Conservation (phyloP, 78 protist genomes). For the Cavenderia fasciculata region DNA sequence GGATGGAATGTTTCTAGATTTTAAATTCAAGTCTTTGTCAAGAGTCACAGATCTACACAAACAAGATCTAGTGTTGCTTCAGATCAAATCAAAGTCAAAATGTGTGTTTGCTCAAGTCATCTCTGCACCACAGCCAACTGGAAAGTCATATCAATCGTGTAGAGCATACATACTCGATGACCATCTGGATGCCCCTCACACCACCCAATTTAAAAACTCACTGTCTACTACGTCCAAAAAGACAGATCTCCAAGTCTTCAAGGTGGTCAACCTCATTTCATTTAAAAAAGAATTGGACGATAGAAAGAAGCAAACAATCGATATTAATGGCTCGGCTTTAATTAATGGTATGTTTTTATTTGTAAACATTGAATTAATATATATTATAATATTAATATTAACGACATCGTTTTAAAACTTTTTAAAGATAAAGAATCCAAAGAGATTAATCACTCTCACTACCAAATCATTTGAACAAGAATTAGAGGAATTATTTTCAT, state of each 20-base stretch:
- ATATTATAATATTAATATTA: background rate
- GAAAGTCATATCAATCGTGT: background rate
- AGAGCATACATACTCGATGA: too few species aligned
- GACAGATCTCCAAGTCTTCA: background rate
- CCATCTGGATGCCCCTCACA: background rate
- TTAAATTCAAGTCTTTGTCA: too few species aligned
- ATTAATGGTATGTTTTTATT: conserved; percentile 31
- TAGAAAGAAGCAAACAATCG: background rate
- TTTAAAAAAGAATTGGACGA: conserved; percentile 29
- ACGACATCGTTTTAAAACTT: too few species aligned
- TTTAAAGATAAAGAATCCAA: conserved; percentile 9
- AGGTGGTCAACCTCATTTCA: conserved; percentile 27
- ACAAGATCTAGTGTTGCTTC: background rate
- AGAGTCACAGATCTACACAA: background rate
- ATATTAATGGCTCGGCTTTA: background rate
- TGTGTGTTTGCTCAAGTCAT: too few species aligned
- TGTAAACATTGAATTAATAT: background rate
- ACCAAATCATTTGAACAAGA: background rate
- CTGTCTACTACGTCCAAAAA: background rate
- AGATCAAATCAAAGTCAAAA: background rate
- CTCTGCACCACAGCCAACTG: too few species aligned
- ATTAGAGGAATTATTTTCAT: background rate
- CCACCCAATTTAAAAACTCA: background rate
- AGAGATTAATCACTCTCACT: background rate
- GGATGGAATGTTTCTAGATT: too few species aligned